These are phyloP conservation scores for Magnaporthales sp. DNA, from an alignment of 2,329 filamentous ascomycete species.

Conservation along the genomic window DNA sequence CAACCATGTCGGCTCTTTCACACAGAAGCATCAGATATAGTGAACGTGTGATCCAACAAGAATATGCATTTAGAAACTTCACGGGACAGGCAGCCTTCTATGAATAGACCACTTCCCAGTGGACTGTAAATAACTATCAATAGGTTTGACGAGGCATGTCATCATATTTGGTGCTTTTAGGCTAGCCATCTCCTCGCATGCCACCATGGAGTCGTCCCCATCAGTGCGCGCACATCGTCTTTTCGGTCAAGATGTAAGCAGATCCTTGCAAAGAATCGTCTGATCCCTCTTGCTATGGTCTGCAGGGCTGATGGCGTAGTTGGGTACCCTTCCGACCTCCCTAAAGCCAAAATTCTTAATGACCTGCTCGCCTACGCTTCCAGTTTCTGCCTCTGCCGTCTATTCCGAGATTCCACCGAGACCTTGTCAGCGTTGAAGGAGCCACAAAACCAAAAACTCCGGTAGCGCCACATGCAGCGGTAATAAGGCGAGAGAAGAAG, in stretches of 20 bases:
- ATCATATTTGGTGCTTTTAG: neutral
- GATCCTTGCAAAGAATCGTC: constrained; percentile 51
- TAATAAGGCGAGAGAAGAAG: neutral
- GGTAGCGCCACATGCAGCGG: neutral
- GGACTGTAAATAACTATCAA: neutral
- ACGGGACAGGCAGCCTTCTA: neutral
- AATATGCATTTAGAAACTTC: neutral
- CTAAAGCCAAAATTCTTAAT: constrained; percentile 49
- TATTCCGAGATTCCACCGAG: neutral
- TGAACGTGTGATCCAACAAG: neutral
- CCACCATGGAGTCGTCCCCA: neutral
- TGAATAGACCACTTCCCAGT: neutral
- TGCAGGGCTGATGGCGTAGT: constrained; percentile 39
- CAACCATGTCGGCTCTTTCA: neutral
- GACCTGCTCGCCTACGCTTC: constrained; percentile 42
- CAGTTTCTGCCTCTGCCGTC: constrained; percentile 34
- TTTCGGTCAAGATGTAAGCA: constrained; percentile 17
- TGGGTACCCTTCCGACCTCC: constrained; percentile 45
- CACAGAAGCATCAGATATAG: neutral
- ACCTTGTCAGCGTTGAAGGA: constrained; percentile 8
- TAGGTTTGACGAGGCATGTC: neutral
- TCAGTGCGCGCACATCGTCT: neutral
- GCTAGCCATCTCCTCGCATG: neutral
- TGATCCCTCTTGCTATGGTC: constrained; percentile 37
- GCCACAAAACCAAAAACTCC: neutral